Conservation (phyloP, 78 protist species). For the Speleostelium caveatum region DNA sequence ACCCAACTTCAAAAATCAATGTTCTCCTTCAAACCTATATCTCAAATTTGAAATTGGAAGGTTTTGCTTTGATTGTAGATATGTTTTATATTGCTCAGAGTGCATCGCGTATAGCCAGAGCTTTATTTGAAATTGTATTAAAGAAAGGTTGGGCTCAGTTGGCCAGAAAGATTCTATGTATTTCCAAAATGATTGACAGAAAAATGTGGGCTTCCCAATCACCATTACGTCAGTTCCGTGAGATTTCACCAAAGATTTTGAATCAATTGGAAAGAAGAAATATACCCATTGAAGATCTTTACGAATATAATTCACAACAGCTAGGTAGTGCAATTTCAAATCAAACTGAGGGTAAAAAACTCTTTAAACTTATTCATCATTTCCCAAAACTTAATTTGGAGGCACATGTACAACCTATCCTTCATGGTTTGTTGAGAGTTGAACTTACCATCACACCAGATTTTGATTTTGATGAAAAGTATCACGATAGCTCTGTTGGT, state of each 20-base stretch:
- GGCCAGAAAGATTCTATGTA: slow-evolving; percentile 83
- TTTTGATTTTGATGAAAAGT: slow-evolving; percentile 89
- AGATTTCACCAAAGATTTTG: slow-evolving; percentile 88
- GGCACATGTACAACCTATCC: slow-evolving; percentile 96
- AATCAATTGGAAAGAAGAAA: slow-evolving; percentile 91
- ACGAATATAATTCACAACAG: slow-evolving; percentile 87
- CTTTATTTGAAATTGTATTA: slow-evolving; percentile 95
- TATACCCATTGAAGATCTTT: slow-evolving; percentile 91
- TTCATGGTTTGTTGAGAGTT: slow-evolving; percentile 90
- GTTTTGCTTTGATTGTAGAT: slow-evolving; percentile 97
- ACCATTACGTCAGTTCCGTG: slow-evolving; percentile 97
- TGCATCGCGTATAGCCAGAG: slow-evolving; percentile 97
- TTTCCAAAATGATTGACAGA: slow-evolving; percentile 95
- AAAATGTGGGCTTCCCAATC: slow-evolving; percentile 95
- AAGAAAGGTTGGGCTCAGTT: slow-evolving; percentile 97
- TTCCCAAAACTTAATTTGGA: slow-evolving; percentile 92
- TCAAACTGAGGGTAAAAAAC: slow-evolving; percentile 89
- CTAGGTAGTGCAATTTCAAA: slow-evolving; percentile 90
- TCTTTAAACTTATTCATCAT: slow-evolving; percentile 89
- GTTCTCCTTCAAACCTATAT: slow-evolving; percentile 99
- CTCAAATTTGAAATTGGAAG: slow-evolving; percentile 94
- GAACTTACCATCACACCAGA: slow-evolving; percentile 95
- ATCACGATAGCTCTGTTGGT: slow-evolving; percentile 91
- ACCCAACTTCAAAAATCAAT: slow-evolving; percentile 90
- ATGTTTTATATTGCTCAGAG: slow-evolving; percentile 99